Conservation (phyloP, 768 basidiomycete species). For the Suillus clintonianus region DNA sequence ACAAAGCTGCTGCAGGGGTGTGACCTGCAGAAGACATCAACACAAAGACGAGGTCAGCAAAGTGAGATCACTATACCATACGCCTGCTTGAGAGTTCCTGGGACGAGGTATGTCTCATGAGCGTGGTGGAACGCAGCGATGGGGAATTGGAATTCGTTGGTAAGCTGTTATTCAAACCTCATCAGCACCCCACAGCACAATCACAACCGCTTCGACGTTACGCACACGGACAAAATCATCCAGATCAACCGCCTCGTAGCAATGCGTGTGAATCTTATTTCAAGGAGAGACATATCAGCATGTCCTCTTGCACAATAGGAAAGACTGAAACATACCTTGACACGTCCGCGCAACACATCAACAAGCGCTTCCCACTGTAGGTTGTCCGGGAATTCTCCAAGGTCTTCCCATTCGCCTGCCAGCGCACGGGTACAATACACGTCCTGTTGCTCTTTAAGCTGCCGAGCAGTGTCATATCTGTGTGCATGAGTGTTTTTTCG, state of each 20-base stretch:
- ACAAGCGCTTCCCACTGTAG: slow-evolving; percentile 76
- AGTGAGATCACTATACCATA: slow-evolving; percentile 36
- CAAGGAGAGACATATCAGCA: background rate
- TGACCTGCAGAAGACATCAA: slow-evolving; percentile 34
- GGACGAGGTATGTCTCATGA: slow-evolving; percentile 89
- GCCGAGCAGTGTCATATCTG: slow-evolving; percentile 54
- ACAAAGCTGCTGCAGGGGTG: slow-evolving; percentile 76
- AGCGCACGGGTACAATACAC: slow-evolving; percentile 49
- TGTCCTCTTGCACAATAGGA: background rate
- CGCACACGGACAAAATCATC: slow-evolving; percentile 68
- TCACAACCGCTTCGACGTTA: slow-evolving; percentile 3
- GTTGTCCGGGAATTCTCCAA: slow-evolving; percentile 67
- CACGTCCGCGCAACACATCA: slow-evolving; percentile 82
- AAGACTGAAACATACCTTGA: slow-evolving; percentile 52
- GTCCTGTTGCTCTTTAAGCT: slow-evolving; percentile 58
- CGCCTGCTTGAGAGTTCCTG: slow-evolving; percentile 74
- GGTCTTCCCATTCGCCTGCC: slow-evolving; percentile 38
- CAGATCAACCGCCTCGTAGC: slow-evolving; percentile 63
- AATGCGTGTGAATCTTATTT: slow-evolving; percentile 38
- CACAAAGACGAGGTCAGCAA: background rate
- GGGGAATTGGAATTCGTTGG: slow-evolving; percentile 88
- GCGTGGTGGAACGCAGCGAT: slow-evolving; percentile 86
- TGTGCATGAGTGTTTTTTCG: slow-evolving; percentile 6
- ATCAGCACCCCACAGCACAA: background rate
- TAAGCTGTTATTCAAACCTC: slow-evolving; percentile 49